Conservation (phyloP, 768 basidiomycete genomes). For the Infundibulicybe gibba region DNA sequence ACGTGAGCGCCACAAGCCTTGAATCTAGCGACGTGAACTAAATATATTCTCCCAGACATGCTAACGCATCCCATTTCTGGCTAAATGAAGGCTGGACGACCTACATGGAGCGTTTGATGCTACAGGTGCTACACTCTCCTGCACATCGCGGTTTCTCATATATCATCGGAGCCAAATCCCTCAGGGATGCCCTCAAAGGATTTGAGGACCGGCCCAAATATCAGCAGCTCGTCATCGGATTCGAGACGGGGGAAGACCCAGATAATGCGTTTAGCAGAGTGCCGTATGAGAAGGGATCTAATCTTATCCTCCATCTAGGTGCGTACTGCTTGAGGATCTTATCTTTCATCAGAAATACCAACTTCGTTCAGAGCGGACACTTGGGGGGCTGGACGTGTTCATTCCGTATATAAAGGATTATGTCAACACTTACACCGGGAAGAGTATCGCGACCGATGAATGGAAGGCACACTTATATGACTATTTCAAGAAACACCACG, state of each 20-base stretch:
- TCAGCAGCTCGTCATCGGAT: conserved; percentile 76
- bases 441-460: conserved; percentile 78
- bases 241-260: conserved; percentile 69
- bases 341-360: background rate
- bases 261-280: conserved; percentile 74
- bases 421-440: conserved; percentile 74
- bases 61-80: conserved; percentile 80
- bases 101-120: conserved; percentile 83
- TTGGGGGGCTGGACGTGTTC: conserved; percentile 84
- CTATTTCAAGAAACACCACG: conserved; percentile 61
- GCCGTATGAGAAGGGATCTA: conserved; percentile 89
- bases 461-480: conserved; percentile 80
- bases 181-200: conserved; percentile 68
- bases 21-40: background rate
- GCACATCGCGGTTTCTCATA: conserved; percentile 82
- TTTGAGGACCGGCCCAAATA: conserved; percentile 65
- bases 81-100: conserved; percentile 94
- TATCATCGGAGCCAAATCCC: conserved; percentile 67
- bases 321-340: conserved; percentile 9
- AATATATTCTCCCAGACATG: conserved; percentile 39
- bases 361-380: conserved; percentile 46
- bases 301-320: conserved; percentile 85
- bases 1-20: conserved; percentile 39
- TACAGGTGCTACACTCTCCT: conserved; percentile 67
- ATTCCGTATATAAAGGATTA: conserved; percentile 84